Evolutionary conservation across 164 flowering plant species (phyloP), one percentile per base, ranked within the genome.

Genomic region (Chloranthus sessilifolius): DNA sequence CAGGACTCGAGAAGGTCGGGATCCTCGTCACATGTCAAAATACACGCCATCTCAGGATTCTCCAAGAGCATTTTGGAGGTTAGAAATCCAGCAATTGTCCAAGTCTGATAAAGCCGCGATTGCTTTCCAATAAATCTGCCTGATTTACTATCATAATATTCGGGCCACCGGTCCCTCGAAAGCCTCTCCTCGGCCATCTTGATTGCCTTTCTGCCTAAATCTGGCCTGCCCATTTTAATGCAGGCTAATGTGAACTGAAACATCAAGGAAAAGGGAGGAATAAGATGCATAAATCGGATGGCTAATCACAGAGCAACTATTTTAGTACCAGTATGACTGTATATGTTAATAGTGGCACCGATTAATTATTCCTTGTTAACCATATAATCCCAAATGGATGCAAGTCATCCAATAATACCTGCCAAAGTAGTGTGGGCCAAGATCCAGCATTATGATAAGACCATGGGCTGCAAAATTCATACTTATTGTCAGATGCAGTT

Each of bases 391-490:
- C n/a, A n/a, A n/a, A n/a, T n/a, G n/a, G n/a, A n/a, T n/a, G n/a
- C n/a, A n/a, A n/a, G n/a, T n/a, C n/a, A 47, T 20, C 5, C 11
- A 30, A 29, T 6, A 57, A 52, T 65, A 88, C 96, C 91, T 88
- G 95, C 96, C 96, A 88, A 35, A 85, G 61, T 26, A 88, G 91
- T 1, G 95, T 85, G 15, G 96, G 95, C 96, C 96, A 88, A 33
- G 95, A 85, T 40, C 96, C 96, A 35, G 91, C 88, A 69, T 88
- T 88, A 41, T 88, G 96, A 74, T 88, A 88, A 28, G 96, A 88
- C 96, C 91, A 88, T 23, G 96, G 87, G 37, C 96, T 88, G 82
- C 59, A 77, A n/a, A 12, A 25, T n/a, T 4, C 25, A 44, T n/a
- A n/a, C n/a, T n/a, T n/a, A n/a, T n/a, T n/a, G n/a, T n/a, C n/a